Percentiles rank a stretch among this genome's conserved stretches.
Conservation (phyloP, 768 basidiomycete species). For the Xerocomellus chrysenteron region DNA sequence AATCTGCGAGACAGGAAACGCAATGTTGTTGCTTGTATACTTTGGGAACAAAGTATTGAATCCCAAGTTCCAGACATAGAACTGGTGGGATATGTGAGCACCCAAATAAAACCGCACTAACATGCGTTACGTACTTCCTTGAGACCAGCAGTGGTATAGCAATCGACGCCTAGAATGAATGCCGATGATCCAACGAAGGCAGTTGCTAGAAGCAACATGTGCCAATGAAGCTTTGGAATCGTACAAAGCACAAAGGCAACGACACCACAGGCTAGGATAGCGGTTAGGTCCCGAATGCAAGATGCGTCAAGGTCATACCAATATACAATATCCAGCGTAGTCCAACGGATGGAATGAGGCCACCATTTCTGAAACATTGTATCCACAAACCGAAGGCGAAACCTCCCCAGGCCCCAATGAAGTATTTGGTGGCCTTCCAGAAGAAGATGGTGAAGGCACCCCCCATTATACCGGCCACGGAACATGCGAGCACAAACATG, state of each 20-base stretch:
- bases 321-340: constrained; percentile 90
- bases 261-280: constrained; percentile 58
- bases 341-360: constrained; percentile 73
- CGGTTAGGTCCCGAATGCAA: constrained; percentile 17
- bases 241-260: constrained; percentile 82
- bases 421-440: constrained; percentile 85
- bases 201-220: constrained; percentile 82
- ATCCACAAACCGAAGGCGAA: constrained; percentile 86
- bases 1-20: constrained; percentile 82
- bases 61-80: constrained; percentile 95
- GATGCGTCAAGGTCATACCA: constrained; percentile 43
- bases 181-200: constrained; percentile 89
- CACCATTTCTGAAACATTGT: constrained; percentile 80
- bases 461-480: constrained; percentile 79
- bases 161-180: constrained; percentile 91
- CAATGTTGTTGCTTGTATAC: constrained; percentile 60
- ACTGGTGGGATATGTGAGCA: constrained; percentile 46
- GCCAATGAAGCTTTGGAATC: constrained; percentile 83
- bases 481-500: constrained; percentile 82
- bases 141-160: constrained; percentile 85
- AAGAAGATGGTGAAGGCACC: constrained; percentile 90
- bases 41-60: constrained; percentile 79
- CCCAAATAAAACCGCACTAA: neutral
- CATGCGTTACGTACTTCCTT: constrained; percentile 67
- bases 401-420: constrained; percentile 61